A percentile compares a stretch with the other conserved stretches of the same genome.
Evolutionary conservation across 176 grass and related monocot genomes (phyloP).

Genomic region (Oryza officinalis): DNA sequence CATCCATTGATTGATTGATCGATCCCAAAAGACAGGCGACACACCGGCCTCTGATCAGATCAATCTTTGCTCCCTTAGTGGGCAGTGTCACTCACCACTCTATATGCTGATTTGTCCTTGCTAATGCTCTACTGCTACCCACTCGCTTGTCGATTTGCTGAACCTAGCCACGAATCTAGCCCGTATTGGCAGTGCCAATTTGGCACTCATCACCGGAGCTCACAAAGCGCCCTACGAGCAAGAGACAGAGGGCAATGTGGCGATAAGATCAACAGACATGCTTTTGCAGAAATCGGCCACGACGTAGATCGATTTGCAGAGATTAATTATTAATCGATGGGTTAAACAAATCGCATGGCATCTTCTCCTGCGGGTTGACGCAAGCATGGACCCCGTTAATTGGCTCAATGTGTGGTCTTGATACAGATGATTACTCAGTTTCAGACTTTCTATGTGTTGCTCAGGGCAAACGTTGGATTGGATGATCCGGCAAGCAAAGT

Average conservation of each 20-base stretch:
- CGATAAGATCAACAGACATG: not conserved
- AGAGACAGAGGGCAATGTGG: not conserved
- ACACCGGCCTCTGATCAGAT: slow-evolving; percentile 11
- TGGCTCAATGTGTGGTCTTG: not conserved
- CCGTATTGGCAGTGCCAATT: too few relatives aligned
- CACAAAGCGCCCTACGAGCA: not conserved
- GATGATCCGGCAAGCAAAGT: not conserved
- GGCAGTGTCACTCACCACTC: slow-evolving; percentile 34
- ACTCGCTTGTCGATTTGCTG: slow-evolving; percentile 21
- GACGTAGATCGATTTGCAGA: not conserved
- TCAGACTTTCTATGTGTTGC: not conserved
- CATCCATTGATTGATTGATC: slow-evolving; percentile 14
- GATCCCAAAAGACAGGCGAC: slow-evolving; percentile 32
- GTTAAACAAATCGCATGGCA: slow-evolving; percentile 20
- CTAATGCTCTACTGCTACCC: slow-evolving; percentile 2
- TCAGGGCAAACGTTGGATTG: not conserved
- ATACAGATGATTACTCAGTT: not conserved
- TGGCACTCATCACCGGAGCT: not conserved
- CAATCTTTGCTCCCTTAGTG: slow-evolving; percentile 35
- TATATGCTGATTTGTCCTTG: not conserved
- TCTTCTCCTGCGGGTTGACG: slow-evolving; percentile 7
- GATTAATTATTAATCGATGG: not conserved
- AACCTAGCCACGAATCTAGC: slow-evolving; percentile 40
- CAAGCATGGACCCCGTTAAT: not conserved
- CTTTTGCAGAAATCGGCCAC: not conserved